Evolutionary conservation across 805 yeast species (phyloP).

Genomic region (Sungouiozyma intestinalis): DNA sequence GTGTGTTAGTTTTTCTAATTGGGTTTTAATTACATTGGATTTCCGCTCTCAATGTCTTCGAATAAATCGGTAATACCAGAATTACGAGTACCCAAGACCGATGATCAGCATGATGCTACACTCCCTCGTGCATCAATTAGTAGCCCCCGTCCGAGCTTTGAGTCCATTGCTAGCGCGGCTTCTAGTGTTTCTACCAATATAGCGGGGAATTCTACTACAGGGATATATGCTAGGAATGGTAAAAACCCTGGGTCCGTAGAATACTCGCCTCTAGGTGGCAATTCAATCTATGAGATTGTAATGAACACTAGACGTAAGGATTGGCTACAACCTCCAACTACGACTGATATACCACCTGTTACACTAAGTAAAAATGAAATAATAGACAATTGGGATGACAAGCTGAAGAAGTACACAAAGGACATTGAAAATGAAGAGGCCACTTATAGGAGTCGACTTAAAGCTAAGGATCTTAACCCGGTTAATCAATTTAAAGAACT

Average conservation of each 20-base stretch:
- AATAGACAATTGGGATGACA: conserved; percentile 34
- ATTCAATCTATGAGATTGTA: conserved; percentile 69
- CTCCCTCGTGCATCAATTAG: neutral
- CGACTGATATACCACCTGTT: conserved; percentile 76
- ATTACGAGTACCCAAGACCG: neutral
- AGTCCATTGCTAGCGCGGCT: conserved; percentile 5
- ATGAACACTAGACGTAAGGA: conserved; percentile 29
- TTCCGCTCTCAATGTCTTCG: neutral
- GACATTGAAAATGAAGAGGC: conserved; percentile 37
- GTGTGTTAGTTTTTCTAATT: too few species aligned
- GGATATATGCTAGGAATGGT: conserved; percentile 1
- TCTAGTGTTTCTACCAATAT: conserved; percentile 4
- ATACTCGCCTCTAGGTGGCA: conserved; percentile 32
- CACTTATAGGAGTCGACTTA: conserved; percentile 34
- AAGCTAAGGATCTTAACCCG: conserved; percentile 32
- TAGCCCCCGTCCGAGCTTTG: conserved; percentile 5
- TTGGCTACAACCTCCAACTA: conserved; percentile 56
- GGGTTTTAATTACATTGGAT: too few species aligned
- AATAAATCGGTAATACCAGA: neutral
- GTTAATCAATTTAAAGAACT: conserved; percentile 32
- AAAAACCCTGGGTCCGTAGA: conserved; percentile 22
- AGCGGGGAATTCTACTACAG: conserved; percentile 4
- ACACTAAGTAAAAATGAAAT: conserved; percentile 42
- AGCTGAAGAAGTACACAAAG: conserved; percentile 35
- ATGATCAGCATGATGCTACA: neutral